Conservation (phyloP, 2,329 filamentous ascomycete species). For the Monilinia vaccinii-corymbosi region DNA sequence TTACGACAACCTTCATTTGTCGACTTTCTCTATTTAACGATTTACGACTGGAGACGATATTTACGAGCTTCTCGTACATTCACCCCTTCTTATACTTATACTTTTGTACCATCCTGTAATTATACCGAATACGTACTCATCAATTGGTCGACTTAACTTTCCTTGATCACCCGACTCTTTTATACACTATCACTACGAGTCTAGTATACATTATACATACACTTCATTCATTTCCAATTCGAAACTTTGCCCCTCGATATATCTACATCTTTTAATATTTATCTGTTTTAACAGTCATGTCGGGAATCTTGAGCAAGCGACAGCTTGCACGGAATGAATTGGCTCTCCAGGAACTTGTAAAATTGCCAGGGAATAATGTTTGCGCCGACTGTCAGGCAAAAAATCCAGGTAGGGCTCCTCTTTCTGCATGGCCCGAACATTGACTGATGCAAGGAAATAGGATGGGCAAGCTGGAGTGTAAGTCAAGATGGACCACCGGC, state of each 20-base stretch:
- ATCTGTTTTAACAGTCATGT: conserved; percentile 41
- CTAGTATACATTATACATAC: no score
- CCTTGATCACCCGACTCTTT: neutral
- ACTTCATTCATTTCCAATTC: neutral
- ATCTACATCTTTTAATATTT: conserved; percentile 4
- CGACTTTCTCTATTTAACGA: conserved; percentile 12
- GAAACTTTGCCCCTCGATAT: neutral
- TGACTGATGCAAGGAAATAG: conserved; percentile 12
- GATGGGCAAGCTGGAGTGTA: conserved; percentile 32
- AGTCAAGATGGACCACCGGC: conserved; percentile 14
- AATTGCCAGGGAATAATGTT: conserved; percentile 79
- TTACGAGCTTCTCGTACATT: conserved; percentile 16
- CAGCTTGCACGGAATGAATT: conserved; percentile 97
- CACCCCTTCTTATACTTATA: conserved; percentile 13
- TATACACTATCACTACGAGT: no score
- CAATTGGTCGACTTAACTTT: conserved; percentile 1
- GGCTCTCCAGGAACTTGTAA: conserved; percentile 79
- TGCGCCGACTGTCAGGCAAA: conserved; percentile 89
- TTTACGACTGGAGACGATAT: conserved; percentile 17
- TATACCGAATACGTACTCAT: conserved; percentile 6
- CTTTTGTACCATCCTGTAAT: conserved; percentile 21
- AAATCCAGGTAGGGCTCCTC: conserved; percentile 66
- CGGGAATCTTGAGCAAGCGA: conserved; percentile 77
- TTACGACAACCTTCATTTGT: neutral
- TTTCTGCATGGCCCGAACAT: neutral